These are phyloP conservation scores for Fraxinus paxiana DNA, from an alignment of 305 asterid genomes.

Conservation along the genomic window DNA sequence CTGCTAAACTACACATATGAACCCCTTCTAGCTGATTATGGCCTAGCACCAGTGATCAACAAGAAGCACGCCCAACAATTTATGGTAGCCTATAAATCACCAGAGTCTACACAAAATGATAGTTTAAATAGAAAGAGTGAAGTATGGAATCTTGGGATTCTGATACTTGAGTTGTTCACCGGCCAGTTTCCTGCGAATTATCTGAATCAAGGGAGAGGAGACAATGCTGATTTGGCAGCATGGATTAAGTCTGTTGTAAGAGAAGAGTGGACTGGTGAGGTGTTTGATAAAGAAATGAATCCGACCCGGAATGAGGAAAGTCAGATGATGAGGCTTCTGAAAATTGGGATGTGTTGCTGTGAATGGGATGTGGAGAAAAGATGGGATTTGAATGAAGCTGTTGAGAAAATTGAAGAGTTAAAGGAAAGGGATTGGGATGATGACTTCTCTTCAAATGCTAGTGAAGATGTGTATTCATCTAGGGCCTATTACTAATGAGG, in stretches of 20 bases:
- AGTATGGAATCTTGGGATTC: conserved; percentile 46
- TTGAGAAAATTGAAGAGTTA: conserved; percentile 33
- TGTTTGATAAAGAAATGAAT: conserved; percentile 38
- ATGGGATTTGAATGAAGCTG: conserved; percentile 35
- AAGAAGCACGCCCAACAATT: conserved; percentile 37
- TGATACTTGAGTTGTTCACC: conserved; percentile 36
- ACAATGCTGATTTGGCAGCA: conserved; percentile 33
- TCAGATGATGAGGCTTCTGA: conserved; percentile 38
- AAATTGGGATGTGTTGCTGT: conserved; percentile 42
- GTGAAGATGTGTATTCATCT: conserved; percentile 33
- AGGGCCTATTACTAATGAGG: conserved; percentile 27
- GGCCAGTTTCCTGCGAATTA: conserved; percentile 39
- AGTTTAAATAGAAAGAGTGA: conserved; percentile 28
- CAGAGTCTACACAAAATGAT: conserved; percentile 25
- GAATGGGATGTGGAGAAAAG: conserved; percentile 33
- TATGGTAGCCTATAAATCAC: conserved; percentile 44
- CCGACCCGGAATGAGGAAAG: conserved; percentile 19
- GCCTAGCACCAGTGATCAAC: conserved; percentile 34
- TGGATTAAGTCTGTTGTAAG: conserved; percentile 45
- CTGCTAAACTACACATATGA: conserved; percentile 21
- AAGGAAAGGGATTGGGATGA: conserved; percentile 32
- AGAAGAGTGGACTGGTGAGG: conserved; percentile 45
- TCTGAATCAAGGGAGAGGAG: conserved; percentile 33
- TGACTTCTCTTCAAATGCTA: conserved; percentile 21
- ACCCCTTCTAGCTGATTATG: conserved; percentile 38